phyloP scores from a whole-genome alignment of 176 grass and related monocot genomes.

The Tillandsia fasciculata region DNA sequence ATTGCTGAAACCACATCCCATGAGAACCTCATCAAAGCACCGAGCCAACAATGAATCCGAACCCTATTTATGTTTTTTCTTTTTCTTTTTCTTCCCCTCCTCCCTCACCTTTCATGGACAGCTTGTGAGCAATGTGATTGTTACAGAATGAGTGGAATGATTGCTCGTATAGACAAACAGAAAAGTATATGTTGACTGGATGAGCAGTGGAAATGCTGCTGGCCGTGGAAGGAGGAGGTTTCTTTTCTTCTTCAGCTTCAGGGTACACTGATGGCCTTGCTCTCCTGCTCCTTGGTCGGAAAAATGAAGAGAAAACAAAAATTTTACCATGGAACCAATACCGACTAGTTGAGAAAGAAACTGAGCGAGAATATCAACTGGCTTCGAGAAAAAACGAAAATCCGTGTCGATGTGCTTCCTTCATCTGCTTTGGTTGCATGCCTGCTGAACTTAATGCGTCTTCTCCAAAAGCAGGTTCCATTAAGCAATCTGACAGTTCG shows the following conservation, averaged over 20 bases:
- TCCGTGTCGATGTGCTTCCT: slow-evolving; percentile 49
- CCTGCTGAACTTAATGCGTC: slow-evolving; percentile 42
- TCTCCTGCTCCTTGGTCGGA: slow-evolving; percentile 71
- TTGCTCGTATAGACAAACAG: not conserved
- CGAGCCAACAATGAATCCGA: not conserved
- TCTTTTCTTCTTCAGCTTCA: slow-evolving; percentile 96
- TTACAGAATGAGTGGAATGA: not conserved
- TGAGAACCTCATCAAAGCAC: not conserved
- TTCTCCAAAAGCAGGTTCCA: slow-evolving; percentile 28
- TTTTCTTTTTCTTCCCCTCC: not conserved
- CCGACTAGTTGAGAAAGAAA: slow-evolving; percentile 49
- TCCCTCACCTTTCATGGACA: not conserved
- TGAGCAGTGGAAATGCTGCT: slow-evolving; percentile 88
- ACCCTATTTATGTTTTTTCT: not conserved
- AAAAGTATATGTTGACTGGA: slow-evolving; percentile 46
- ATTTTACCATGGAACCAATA: slow-evolving; percentile 70
- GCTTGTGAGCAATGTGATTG: not conserved
- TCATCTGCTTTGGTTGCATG: slow-evolving; percentile 66
- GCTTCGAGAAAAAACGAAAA: slow-evolving; percentile 43
- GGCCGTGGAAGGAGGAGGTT: slow-evolving; percentile 96
- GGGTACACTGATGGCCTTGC: slow-evolving; percentile 89
- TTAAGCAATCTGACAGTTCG: slow-evolving; percentile 22
- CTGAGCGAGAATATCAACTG: slow-evolving; percentile 39
- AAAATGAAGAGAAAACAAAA: slow-evolving; percentile 72
- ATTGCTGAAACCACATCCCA: not conserved